phyloP scores from a whole-genome alignment of 495 filamentous ascomycete species.

The Durotheca rogersii region DNA sequence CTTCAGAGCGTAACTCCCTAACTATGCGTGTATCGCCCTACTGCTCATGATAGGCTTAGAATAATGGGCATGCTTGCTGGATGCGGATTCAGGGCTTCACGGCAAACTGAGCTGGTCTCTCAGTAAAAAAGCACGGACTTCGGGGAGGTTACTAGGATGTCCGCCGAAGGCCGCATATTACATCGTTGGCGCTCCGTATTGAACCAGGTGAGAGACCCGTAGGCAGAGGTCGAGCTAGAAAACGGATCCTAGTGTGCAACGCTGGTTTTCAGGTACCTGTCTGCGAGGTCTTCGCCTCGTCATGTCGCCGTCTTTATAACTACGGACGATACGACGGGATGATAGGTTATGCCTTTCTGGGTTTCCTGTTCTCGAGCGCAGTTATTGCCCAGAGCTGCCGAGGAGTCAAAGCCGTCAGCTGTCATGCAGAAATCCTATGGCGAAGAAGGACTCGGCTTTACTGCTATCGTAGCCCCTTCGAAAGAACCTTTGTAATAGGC shows the following conservation, averaged over 20 bases:
- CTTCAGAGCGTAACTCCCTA: too few relatives aligned
- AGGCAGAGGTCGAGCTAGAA: constrained; percentile 15
- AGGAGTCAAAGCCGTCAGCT: too few relatives aligned
- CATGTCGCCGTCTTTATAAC: too few relatives aligned
- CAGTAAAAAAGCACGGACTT: constrained; percentile 23
- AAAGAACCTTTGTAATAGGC: neutral
- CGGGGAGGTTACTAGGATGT: constrained; percentile 19
- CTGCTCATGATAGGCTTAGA: too few relatives aligned
- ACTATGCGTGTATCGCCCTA: constrained; percentile 4
- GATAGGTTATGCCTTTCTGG: too few relatives aligned
- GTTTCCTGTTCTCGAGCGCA: too few relatives aligned
- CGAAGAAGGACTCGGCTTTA: neutral
- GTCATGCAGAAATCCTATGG: neutral
- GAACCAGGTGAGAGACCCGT: constrained; percentile 16
- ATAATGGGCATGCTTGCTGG: too few relatives aligned
- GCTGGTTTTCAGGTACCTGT: neutral
- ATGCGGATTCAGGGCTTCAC: constrained; percentile 9
- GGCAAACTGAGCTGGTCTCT: constrained; percentile 8
- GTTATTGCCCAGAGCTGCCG: too few relatives aligned
- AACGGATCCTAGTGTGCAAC: neutral
- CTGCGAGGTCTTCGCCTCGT: neutral
- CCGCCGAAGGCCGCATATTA: constrained; percentile 25
- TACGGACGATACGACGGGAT: too few relatives aligned
- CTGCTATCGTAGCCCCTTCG: neutral
- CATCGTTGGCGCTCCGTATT: constrained; percentile 9